Evolutionary conservation across 441 rosid species (phyloP).

Genomic region (Dalechampia spathulata): DNA sequence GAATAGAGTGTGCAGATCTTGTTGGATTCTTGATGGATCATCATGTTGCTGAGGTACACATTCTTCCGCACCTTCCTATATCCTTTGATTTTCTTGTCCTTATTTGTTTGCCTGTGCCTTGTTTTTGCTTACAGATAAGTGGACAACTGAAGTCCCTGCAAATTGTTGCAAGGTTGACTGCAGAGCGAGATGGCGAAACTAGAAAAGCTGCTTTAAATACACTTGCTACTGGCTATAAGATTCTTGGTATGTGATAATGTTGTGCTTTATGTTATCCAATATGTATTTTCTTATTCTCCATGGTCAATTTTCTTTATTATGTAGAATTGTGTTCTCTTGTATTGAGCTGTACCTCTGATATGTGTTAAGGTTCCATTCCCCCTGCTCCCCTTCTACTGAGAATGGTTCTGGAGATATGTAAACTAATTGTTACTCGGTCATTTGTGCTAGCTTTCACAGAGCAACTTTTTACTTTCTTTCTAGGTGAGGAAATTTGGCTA

Average conservation of each 20-base stretch:
- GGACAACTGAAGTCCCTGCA: constrained; percentile 90
- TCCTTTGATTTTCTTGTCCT: neutral
- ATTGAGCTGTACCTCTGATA: neutral
- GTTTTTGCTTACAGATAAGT: constrained; percentile 50
- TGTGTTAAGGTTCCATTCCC: neutral
- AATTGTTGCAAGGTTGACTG: constrained; percentile 95
- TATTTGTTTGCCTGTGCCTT: neutral
- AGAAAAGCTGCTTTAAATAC: constrained; percentile 97
- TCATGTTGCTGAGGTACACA: constrained; percentile 94
- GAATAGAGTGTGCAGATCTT: constrained; percentile 93
- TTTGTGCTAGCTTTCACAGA: neutral
- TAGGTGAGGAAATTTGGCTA: constrained; percentile 99
- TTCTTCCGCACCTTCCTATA: neutral
- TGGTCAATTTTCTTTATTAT: too few species aligned
- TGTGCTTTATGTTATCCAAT: too few species aligned
- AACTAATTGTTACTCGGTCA: neutral
- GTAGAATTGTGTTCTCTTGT: too few species aligned
- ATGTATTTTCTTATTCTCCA: too few species aligned
- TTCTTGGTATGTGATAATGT: constrained; percentile 56
- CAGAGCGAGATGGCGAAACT: constrained; percentile 97
- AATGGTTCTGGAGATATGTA: neutral
- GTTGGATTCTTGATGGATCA: constrained; percentile 91
- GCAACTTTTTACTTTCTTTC: constrained; percentile 9
- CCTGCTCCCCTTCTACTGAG: neutral
- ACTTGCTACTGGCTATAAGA: constrained; percentile 93